These are phyloP conservation scores for Plasmodium vivax DNA, from an alignment of 169 alveolate genomes.

Conservation along the genomic window DNA sequence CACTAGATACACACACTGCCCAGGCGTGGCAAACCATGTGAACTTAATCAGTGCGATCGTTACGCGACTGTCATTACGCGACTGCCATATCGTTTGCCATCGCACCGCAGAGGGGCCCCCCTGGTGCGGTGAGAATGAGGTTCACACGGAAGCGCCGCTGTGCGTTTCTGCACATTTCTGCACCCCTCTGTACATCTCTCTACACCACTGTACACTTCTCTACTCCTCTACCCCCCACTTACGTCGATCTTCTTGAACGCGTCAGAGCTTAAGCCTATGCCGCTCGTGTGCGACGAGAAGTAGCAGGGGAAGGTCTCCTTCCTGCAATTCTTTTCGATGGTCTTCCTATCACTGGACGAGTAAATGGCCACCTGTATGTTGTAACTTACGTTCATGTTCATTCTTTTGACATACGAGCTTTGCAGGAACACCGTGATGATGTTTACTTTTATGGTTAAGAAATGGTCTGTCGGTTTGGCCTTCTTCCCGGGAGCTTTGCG, in stretches of 20 bases:
- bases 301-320: conserved; percentile 33
- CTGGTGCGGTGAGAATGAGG: too few relatives aligned
- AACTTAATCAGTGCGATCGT: not conserved
- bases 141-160: too few relatives aligned
- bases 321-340: conserved; percentile 23
- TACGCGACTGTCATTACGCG: not conserved
- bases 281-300: conserved; percentile 42
- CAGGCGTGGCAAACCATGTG: not conserved
- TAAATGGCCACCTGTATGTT: conserved; percentile 30
- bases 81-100: not conserved
- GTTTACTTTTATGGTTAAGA: conserved; percentile 22
- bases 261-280: conserved; percentile 48
- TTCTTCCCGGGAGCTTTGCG: not conserved
- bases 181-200: not conserved
- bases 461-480: not conserved
- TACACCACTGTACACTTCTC: too few relatives aligned
- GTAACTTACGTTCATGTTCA: conserved; percentile 15
- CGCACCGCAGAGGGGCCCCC: not conserved
- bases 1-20: not conserved
- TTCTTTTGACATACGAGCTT: conserved; percentile 4
- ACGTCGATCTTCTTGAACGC: conserved; percentile 52
- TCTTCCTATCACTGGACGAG: conserved; percentile 39
- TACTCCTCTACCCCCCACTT: too few relatives aligned
- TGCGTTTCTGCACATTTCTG: too few relatives aligned
- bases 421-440: conserved; percentile 42